phyloP scores from a whole-genome alignment of 306 rosid species.

The Pyrus betulifolia region DNA sequence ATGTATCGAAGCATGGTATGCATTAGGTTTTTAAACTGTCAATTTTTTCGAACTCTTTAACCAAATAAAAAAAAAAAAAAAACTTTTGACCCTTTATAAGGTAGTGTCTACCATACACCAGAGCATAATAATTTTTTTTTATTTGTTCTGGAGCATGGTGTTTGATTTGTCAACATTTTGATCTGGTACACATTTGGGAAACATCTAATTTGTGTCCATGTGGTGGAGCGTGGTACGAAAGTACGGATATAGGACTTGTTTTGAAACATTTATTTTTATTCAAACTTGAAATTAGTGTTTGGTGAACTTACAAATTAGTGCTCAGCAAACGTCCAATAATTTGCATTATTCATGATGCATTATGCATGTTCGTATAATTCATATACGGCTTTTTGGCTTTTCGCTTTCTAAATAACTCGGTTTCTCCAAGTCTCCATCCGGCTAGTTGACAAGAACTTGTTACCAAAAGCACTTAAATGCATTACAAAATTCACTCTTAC shows the following conservation, averaged over 20 bases:
- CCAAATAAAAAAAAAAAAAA: no score
- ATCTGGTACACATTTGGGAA: constrained; percentile 26
- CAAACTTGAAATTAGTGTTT: constrained; percentile 1
- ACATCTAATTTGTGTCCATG: constrained; percentile 15
- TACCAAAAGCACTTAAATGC: constrained; percentile 6
- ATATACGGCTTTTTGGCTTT: not conserved
- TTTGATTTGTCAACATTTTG: constrained; percentile 13
- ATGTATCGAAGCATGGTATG: not conserved
- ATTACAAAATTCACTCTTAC: not conserved
- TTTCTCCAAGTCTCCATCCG: not conserved
- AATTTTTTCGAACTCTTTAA: no score
- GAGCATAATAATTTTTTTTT: no score
- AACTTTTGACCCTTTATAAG: no score
- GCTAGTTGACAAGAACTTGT: not conserved
- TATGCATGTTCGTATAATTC: not conserved
- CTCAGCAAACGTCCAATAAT: not conserved
- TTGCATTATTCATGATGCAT: not conserved
- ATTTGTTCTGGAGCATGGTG: not conserved
- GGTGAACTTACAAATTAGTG: not conserved
- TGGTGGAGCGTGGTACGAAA: constrained; percentile 18
- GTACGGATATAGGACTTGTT: constrained; percentile 10
- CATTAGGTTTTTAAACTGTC: no score
- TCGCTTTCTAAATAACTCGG: not conserved
- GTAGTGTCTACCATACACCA: fast-evolving
- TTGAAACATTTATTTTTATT: not conserved